Base-by-base conservation (phyloP, 2,329 filamentous ascomycete genomes). In the Rhynchosporium graminicola region DNA sequence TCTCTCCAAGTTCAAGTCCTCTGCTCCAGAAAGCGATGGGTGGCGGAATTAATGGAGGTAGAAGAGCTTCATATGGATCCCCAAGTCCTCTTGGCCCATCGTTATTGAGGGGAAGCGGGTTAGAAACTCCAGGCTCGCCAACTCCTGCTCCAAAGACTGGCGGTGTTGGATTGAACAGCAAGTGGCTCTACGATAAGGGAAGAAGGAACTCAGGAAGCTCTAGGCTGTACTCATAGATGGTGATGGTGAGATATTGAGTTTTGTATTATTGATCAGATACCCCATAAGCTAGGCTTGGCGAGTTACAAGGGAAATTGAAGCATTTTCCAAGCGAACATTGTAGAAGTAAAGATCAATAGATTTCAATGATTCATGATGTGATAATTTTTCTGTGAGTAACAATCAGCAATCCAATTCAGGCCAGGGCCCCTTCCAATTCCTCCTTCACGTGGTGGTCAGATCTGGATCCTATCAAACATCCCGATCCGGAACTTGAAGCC, bases 151-250 rank as follows among this genome's bases (percentile, higher is more conserved):
- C 83, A 43, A 92, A 89, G 78, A 83, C 86, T 61, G 87, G 88
- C 47, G 92, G 86, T 68, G 86, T 96, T 58, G 87, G 87, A 0
- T 73, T 97, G 73, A 97, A 94, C 76, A 97, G 87, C 78, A 96
- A 95, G 78, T 98, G 94, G 94, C 77, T 97, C 64, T 98, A 97
- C 73, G 92, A 97, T 76, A 91, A 87, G 77, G 89, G 90, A 70
- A 79, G 87, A 54, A 73, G 71, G 47, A 73, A 69, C 58, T 72
- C 71, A 13, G 72, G 73, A 12, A 73, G 63, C 42, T 43, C 69
- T 50, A 64, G 67, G 33, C 58, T 72, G 48, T 74, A 71, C 59
- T 64, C 70, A 48, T 74, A 69, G 59, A 54, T 4, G 33, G 10
- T 26, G 36, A 28, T 15, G 33, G 4, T 15, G 33, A 12, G 36